Conservation (phyloP, 352 stramenopile species). For the Phytophthora nicotianae region DNA sequence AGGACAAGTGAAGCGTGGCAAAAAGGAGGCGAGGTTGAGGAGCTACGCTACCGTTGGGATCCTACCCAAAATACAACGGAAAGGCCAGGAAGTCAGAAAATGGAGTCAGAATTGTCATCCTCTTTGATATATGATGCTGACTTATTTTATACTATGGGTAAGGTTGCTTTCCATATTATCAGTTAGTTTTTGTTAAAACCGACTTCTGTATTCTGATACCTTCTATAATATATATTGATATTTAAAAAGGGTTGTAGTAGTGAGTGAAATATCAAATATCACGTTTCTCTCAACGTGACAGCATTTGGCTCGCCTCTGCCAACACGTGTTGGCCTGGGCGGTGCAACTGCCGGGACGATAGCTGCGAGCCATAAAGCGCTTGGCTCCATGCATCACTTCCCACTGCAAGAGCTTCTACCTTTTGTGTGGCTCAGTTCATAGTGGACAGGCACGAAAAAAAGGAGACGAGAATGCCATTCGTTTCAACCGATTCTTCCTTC, state of each 20-base stretch:
- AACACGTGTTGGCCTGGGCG: not conserved
- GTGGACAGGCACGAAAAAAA: conserved; percentile 12
- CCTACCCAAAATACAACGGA: conserved; percentile 2
- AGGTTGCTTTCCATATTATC: not conserved
- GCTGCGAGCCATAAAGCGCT: conserved; percentile 6
- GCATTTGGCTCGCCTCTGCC: conserved; percentile 22
- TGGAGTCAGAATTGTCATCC: conserved; percentile 20
- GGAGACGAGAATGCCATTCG: conserved; percentile 15
- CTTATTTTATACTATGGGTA: not conserved
- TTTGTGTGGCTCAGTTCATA: conserved; percentile 8
- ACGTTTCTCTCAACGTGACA: conserved; percentile 10
- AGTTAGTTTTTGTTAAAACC: not conserved
- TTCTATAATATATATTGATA: not conserved
- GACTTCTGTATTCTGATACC: not conserved
- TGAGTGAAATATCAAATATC: not conserved
- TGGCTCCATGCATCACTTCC: conserved; percentile 16
- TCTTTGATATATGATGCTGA: conserved; percentile 7
- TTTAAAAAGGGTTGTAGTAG: not conserved
- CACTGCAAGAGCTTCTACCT: conserved; percentile 6
- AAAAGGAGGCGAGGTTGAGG: conserved; percentile 5
- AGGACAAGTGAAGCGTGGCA: conserved; percentile 6
- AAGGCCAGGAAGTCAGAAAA: conserved; percentile 15
- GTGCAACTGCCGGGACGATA: not conserved
- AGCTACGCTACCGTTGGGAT: conserved; percentile 7
- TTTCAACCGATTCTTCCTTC: not conserved